phyloP scores from a whole-genome alignment of 2,329 filamentous ascomycete species.

The Fusarium sp. region DNA sequence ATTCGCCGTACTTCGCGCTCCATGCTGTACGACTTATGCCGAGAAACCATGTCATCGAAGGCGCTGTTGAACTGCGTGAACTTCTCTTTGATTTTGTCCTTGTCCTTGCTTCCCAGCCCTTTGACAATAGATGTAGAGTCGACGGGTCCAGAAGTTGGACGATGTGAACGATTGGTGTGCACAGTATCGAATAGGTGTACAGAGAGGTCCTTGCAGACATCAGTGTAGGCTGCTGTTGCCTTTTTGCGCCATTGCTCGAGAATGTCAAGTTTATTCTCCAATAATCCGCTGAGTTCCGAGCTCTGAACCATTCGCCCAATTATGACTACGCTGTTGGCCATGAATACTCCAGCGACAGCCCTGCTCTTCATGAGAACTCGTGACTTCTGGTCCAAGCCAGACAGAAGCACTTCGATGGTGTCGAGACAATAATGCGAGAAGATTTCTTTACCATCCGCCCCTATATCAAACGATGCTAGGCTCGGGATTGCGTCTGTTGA shows the following conservation, averaged over 20 bases:
- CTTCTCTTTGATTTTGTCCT: slow-evolving; percentile 96
- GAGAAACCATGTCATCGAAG: slow-evolving; percentile 89
- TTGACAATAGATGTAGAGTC: slow-evolving; percentile 90
- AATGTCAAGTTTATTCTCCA: slow-evolving; percentile 74
- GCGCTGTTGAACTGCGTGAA: slow-evolving; percentile 90
- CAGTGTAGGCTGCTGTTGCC: slow-evolving; percentile 83
- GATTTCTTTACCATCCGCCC: slow-evolving; percentile 87
- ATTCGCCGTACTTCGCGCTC: slow-evolving; percentile 88
- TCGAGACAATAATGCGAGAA: slow-evolving; percentile 92
- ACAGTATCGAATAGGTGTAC: slow-evolving; percentile 89
- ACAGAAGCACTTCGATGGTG: slow-evolving; percentile 85
- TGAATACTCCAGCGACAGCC: slow-evolving; percentile 85
- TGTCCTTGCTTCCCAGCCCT: slow-evolving; percentile 87
- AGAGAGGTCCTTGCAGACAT: slow-evolving; percentile 89
- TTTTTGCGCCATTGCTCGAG: slow-evolving; percentile 91
- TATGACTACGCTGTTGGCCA: slow-evolving; percentile 88
- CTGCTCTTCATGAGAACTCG: slow-evolving; percentile 81
- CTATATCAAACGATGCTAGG: slow-evolving; percentile 84
- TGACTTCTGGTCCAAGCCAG: slow-evolving; percentile 80
- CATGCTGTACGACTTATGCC: slow-evolving; percentile 88
- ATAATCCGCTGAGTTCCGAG: slow-evolving; percentile 80
- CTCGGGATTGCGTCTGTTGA: slow-evolving; percentile 76
- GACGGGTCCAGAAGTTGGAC: slow-evolving; percentile 80
- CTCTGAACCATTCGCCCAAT: slow-evolving; percentile 86
- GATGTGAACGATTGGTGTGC: slow-evolving; percentile 82